Evolutionary conservation across 140 eudicot genomes (phyloP).

Genomic region (Senecio squalidus): DNA sequence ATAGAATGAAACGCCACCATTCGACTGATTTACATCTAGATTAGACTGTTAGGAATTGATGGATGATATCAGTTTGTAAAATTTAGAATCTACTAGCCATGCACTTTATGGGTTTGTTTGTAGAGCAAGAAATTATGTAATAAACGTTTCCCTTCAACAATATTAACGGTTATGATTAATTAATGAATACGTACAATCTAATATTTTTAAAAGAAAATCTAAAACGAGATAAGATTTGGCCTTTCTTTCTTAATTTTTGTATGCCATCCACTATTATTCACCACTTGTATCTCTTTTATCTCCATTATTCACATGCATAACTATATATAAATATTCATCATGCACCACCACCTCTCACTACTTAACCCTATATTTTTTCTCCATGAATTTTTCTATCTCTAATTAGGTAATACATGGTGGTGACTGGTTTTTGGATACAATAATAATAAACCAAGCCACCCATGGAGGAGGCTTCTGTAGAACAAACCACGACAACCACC

Average conservation of each 20-base stretch:
- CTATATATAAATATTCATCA: conserved; percentile 4
- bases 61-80: too few relatives aligned
- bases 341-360: conserved; percentile 23
- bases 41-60: too few relatives aligned
- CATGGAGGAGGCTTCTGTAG: conserved; percentile 30
- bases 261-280: conserved; percentile 23
- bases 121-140: not conserved
- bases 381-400: conserved; percentile 22
- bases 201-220: not conserved
- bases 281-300: conserved; percentile 19
- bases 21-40: too few relatives aligned
- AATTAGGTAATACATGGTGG: conserved; percentile 20
- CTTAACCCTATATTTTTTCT: conserved; percentile 35
- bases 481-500: conserved; percentile 18
- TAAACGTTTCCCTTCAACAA: not conserved
- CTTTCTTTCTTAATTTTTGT: conserved; percentile 16
- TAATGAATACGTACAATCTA: too few relatives aligned
- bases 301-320: conserved; percentile 13
- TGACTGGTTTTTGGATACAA: conserved; percentile 6
- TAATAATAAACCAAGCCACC: conserved; percentile 19
- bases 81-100: not conserved
- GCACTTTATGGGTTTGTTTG: too few relatives aligned
- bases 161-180: not conserved
- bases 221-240: not conserved
- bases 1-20: too few relatives aligned